phyloP scores from a whole-genome alignment of 1,139 yeast genomes.

The Candida sp. region DNA sequence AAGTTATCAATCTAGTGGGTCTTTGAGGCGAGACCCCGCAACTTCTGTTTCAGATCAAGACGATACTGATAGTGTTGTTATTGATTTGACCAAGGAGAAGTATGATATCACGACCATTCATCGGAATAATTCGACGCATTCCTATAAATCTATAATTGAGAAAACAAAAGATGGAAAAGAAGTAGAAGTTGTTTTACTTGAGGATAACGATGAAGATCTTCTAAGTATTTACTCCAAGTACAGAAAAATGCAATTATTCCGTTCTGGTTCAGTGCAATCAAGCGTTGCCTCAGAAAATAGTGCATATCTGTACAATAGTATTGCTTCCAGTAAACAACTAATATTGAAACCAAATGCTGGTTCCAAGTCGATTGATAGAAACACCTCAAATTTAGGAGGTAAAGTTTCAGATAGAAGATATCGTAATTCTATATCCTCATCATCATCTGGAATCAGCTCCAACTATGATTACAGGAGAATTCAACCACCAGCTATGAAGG shows the following conservation, averaged over 20 bases:
- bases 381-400: not conserved
- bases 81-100: conserved; percentile 42
- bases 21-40: conserved; percentile 16
- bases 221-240: conserved; percentile 45
- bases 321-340: conserved; percentile 2
- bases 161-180: conserved; percentile 37
- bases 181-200: conserved; percentile 46
- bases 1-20: conserved; percentile 30
- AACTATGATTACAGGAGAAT: conserved; percentile 19
- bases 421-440: conserved; percentile 8
- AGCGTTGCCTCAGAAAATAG: conserved; percentile 4
- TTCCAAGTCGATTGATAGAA: not conserved
- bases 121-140: conserved; percentile 30
- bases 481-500: conserved; percentile 7
- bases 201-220: conserved; percentile 28
- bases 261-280: conserved; percentile 9
- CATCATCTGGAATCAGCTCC: conserved; percentile 12
- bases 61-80: conserved; percentile 37
- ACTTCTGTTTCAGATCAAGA: conserved; percentile 15
- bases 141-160: conserved; percentile 41
- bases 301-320: conserved; percentile 2
- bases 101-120: conserved; percentile 35
- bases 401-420: conserved; percentile 8
- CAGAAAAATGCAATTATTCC: conserved; percentile 17
- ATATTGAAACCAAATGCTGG: not conserved